Base-by-base conservation (phyloP, 768 basidiomycete species). In the Pleurotus platypus region DNA sequence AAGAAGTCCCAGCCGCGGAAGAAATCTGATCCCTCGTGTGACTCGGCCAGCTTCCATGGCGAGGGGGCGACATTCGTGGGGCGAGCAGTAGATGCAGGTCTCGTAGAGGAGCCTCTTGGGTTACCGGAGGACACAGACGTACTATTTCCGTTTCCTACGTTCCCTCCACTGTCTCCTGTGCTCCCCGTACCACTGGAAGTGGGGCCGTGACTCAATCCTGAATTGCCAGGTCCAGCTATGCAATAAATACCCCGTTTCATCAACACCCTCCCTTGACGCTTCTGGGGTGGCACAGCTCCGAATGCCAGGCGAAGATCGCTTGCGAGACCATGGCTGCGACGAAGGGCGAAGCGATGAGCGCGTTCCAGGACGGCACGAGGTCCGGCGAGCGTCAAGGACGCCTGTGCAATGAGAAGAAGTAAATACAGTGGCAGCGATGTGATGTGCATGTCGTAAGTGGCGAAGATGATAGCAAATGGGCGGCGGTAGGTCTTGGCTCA, bases 1-100 rank as follows among this genome's bases (percentile, higher is more conserved):
- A 75, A 86, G 73, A 95, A 96, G 63, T 81, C 66, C 88, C 89
- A 95, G 47, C 85, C 87, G 65, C 89, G 75, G 60, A 94, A 96
- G 76, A 97, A 97, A 42, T 76, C 78, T 48, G 72, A 74, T 16
- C 92, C 93, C 49, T 78, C 85, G 69, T 87, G 85, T 13, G 75
- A 74, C 61, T 85, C 78, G 15, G 74, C 70, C 48, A 88, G 72
- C 55, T 81, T 81, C 85, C 85, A 87, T 18, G 78, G 74, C 2
- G 85, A 85, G 39, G 76, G 67, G 3, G 75, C 57, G 38, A 54
- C 24, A 63, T 63, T 62, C 35, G 67, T 58, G 6, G 58, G 49
- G 3, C 24, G 39, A 9, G 63, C 38, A 38, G 50, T 61, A 40
- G 57, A 20, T n/a, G 58, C 11, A 22, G 40, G 51, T 30, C 38